These are phyloP conservation scores for Mycena leptocephala DNA, from an alignment of 768 basidiomycete species.

Conservation along the genomic window DNA sequence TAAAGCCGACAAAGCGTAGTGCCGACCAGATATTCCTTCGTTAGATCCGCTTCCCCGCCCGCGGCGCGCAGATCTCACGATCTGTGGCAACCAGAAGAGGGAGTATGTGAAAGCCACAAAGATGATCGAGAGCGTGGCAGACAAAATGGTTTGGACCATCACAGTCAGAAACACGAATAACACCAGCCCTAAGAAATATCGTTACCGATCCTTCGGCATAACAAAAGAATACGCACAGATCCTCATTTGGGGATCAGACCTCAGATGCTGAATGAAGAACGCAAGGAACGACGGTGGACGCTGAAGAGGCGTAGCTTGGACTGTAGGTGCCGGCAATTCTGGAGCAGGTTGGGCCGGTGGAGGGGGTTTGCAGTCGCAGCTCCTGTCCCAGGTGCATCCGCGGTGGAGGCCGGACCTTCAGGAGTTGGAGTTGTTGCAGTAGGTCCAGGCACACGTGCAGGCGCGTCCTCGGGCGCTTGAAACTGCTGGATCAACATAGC, in stretches of 20 bases:
- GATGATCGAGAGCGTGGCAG: constrained; percentile 75
- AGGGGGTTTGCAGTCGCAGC: no score
- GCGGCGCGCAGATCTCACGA: constrained; percentile 81
- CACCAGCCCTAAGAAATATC: constrained; percentile 68
- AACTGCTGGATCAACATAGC: constrained; percentile 86
- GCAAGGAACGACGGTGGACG: constrained; percentile 60
- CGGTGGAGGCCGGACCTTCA: neutral
- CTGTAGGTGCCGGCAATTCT: constrained; percentile 35
- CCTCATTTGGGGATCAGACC: constrained; percentile 80
- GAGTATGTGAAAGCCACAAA: constrained; percentile 83
- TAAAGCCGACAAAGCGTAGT: constrained; percentile 82
- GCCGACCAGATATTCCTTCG: constrained; percentile 82
- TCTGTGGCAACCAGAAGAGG: constrained; percentile 90
- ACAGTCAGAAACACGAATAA: constrained; percentile 80
- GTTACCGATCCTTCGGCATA: neutral
- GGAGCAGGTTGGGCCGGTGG: constrained; percentile 9
- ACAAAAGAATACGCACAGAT: constrained; percentile 66
- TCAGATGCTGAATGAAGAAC: constrained; percentile 71
- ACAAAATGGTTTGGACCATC: constrained; percentile 82
- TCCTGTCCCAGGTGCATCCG: neutral
- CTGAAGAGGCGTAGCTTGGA: constrained; percentile 40
- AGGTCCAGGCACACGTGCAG: constrained; percentile 36
- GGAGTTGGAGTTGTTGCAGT: constrained; percentile 28
- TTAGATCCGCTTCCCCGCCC: constrained; percentile 81
- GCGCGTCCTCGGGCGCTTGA: constrained; percentile 81